phyloP scores from a whole-genome alignment of 1,284 basidiomycete species.

The Agaricales sp. region DNA sequence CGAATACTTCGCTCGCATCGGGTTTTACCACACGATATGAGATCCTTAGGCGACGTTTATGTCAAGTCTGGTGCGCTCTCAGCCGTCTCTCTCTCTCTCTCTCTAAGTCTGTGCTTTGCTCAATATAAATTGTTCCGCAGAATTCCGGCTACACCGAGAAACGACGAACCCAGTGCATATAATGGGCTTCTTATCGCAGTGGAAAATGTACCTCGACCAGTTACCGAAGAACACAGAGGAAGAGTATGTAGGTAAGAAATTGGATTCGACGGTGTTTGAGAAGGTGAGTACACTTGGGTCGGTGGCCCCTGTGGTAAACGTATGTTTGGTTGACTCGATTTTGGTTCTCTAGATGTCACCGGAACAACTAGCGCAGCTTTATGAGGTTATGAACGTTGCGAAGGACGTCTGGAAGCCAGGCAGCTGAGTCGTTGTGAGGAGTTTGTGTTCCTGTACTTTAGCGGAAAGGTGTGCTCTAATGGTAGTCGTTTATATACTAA shows the following conservation, averaged over 20 bases:
- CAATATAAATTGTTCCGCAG: slow-evolving; percentile 25
- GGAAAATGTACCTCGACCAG: slow-evolving; percentile 84
- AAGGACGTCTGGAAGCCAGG: slow-evolving; percentile 75
- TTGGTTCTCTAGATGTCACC: slow-evolving; percentile 59
- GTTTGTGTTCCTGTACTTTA: not conserved
- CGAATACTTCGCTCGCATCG: slow-evolving; percentile 75
- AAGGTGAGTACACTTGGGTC: slow-evolving; percentile 44
- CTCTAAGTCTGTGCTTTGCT: slow-evolving; percentile 1
- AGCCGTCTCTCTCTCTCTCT: slow-evolving; percentile 11
- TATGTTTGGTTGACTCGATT: not conserved
- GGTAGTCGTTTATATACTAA: not conserved
- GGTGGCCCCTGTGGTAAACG: too few relatives aligned
- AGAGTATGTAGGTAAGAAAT: slow-evolving; percentile 53
- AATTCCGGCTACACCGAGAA: slow-evolving; percentile 76
- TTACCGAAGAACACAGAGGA: slow-evolving; percentile 38
- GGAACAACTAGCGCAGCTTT: slow-evolving; percentile 87
- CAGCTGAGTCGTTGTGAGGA: too few relatives aligned
- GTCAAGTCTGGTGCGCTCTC: slow-evolving; percentile 60
- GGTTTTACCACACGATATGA: slow-evolving; percentile 69
- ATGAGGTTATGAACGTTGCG: slow-evolving; percentile 86
- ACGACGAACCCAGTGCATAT: slow-evolving; percentile 81
- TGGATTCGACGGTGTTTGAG: slow-evolving; percentile 72
- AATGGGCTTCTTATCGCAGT: slow-evolving; percentile 88
- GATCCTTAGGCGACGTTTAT: slow-evolving; percentile 80
- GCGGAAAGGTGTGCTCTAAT: too few relatives aligned